Evolutionary conservation across 805 yeast species (phyloP), one percentile per base, ranked within the genome.

Genomic region (Candida wancherniae): DNA sequence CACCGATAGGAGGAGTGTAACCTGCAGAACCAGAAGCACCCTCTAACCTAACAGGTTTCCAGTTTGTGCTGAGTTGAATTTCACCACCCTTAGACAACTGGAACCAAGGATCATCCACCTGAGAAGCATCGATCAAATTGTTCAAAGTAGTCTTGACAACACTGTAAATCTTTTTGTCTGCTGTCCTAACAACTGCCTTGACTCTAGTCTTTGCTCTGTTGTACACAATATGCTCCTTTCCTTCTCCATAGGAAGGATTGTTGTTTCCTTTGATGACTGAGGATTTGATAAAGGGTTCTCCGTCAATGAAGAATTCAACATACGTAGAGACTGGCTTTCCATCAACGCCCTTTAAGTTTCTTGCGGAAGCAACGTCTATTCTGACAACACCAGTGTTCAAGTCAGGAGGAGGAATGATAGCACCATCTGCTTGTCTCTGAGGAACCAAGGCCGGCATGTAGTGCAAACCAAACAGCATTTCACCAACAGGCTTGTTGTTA

Each of bases 1-100:
- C 90, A 53, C 99, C 98, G 53, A 90, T 80, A 29, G 98, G 98
- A 36, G 86, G 86, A n/a, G 86, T 76, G 61, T 87, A 90, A 30
- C 90, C 92, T 45, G 80, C 76, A 14, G 84, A 61, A 39, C 86
- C 84, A 22, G 77, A 58, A 11, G 81, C 82, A 31, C 78, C 75
- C 14, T 68, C 57, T 49, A 90, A 60, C 17, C 71, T 76, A 30
- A 88, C 95, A 6, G 97, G 90, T 57, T 81, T 86, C 96, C 96
- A 92, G 31, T 65, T 59, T 17, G 92, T 75, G 4, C 72, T 58
- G 34, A 92, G 53, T 44, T 77, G 74, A 23, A 84, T 67, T 45
- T 82, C 85, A 35, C 95, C 97, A 29, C 86, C 83, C 34, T 69
- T 69, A 10, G 75, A 58, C 48, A 90, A 64, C 25, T 84, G 76